Evolutionary conservation across 2,329 filamentous ascomycete genomes (phyloP).

Genomic region (Hypomyces rosellus): DNA sequence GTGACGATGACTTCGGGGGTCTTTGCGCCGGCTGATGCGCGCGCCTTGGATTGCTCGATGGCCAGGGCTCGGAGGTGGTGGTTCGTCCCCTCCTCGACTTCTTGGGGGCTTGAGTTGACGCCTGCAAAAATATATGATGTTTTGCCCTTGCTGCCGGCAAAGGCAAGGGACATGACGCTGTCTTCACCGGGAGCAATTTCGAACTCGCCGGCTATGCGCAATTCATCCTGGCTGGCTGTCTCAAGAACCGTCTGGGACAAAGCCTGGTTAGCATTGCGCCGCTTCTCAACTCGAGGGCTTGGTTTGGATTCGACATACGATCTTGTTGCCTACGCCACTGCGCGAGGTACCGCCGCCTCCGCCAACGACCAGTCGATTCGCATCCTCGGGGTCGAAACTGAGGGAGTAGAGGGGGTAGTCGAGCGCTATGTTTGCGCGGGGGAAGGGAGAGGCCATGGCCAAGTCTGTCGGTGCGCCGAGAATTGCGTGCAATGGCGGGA

Average conservation of each 20-base stretch:
- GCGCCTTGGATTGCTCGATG: slow-evolving; percentile 40
- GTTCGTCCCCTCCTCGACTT: slow-evolving; percentile 71
- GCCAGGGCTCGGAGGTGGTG: slow-evolving; percentile 75
- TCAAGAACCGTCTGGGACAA: slow-evolving; percentile 60
- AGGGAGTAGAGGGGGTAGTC: slow-evolving; percentile 81
- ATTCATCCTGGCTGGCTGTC: slow-evolving; percentile 55
- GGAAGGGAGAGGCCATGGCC: slow-evolving; percentile 35
- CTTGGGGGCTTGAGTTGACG: slow-evolving; percentile 72
- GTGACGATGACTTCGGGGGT: slow-evolving; percentile 34
- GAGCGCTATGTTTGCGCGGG: slow-evolving; percentile 57
- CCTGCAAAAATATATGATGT: slow-evolving; percentile 59
- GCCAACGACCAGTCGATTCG: slow-evolving; percentile 69
- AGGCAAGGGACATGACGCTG: slow-evolving; percentile 75
- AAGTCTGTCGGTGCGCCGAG: slow-evolving; percentile 1
- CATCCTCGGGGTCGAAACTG: slow-evolving; percentile 79
- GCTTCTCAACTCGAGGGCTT: background rate
- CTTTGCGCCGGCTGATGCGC: slow-evolving; percentile 24
- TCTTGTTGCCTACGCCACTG: slow-evolving; percentile 80
- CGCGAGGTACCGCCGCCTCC: slow-evolving; percentile 80
- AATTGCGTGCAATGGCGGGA: background rate
- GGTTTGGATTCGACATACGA: slow-evolving; percentile 46
- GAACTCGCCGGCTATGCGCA: slow-evolving; percentile 63
- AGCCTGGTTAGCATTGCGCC: slow-evolving; percentile 11
- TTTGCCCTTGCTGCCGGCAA: slow-evolving; percentile 54
- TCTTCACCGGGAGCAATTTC: slow-evolving; percentile 80